A percentile compares a stretch with the other conserved stretches of the same genome.
Conservation (phyloP, 441 rosid genomes). For the Erysimum cheiri region DNA sequence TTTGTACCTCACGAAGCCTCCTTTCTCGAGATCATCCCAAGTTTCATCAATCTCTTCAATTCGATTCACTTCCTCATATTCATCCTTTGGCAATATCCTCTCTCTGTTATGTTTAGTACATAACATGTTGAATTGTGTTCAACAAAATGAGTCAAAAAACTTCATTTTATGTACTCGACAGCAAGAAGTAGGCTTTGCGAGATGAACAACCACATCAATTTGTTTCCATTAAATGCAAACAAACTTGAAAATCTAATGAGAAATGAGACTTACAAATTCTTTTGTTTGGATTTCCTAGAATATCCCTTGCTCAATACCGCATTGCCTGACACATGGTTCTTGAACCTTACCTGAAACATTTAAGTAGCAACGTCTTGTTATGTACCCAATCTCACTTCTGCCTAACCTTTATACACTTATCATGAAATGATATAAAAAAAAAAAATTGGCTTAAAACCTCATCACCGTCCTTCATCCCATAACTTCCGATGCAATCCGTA, state of each 20-base stretch:
- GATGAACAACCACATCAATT: background rate
- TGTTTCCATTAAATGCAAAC: too few relatives aligned
- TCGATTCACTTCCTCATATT: conserved; percentile 24
- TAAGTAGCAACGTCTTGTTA: conserved; percentile 7
- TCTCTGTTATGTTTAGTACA: conserved; percentile 24
- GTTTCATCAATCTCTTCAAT: conserved; percentile 32
- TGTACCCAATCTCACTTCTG: background rate
- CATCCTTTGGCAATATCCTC: conserved; percentile 35
- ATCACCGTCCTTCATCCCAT: conserved; percentile 84
- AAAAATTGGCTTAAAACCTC: conserved; percentile 51
- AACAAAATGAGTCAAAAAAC: background rate
- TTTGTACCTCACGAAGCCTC: conserved; percentile 32
- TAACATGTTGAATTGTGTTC: background rate
- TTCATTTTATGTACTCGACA: too few relatives aligned
- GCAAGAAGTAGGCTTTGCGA: background rate
- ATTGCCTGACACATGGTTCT: conserved; percentile 62
- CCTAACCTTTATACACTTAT: background rate
- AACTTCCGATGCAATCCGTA: conserved; percentile 57
- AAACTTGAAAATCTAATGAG: too few relatives aligned
- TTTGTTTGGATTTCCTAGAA: conserved; percentile 48
- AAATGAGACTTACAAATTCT: conserved; percentile 55
- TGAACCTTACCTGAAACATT: conserved; percentile 63
- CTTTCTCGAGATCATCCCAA: conserved; percentile 46
- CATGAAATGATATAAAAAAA: conserved; percentile 14
- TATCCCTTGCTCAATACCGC: conserved; percentile 45